These are phyloP conservation scores for Mariannaea sp. DNA, from an alignment of 2,329 filamentous ascomycete genomes.

Conservation along the genomic window DNA sequence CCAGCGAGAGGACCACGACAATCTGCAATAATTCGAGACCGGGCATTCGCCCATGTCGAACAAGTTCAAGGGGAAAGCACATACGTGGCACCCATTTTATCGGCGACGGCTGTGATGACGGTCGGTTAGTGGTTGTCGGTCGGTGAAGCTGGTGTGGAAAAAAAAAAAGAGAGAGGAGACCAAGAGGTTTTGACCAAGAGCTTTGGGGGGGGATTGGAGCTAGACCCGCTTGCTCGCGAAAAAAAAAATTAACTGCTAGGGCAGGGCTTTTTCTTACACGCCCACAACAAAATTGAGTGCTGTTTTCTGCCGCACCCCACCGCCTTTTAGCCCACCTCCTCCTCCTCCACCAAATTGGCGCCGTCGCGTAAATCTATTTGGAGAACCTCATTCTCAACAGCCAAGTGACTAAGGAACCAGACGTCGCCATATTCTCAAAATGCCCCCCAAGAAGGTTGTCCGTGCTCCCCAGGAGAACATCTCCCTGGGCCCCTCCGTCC, in stretches of 20 bases:
- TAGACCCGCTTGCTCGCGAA: slow-evolving; percentile 18
- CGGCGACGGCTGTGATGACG: slow-evolving; percentile 45
- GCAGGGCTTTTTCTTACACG: slow-evolving; percentile 40
- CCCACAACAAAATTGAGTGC: slow-evolving; percentile 31
- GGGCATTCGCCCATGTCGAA: slow-evolving; percentile 46
- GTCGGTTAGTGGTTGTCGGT: slow-evolving; percentile 47
- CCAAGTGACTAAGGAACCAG: slow-evolving; percentile 44
- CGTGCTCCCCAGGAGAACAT: slow-evolving; percentile 94
- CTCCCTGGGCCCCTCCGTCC: slow-evolving; percentile 93
- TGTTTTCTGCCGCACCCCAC: slow-evolving; percentile 47
- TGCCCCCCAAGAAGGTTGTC: slow-evolving; percentile 92
- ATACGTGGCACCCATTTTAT: slow-evolving; percentile 60
- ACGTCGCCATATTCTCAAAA: slow-evolving; percentile 59
- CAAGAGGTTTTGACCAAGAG: slow-evolving; percentile 24
- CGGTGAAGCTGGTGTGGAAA: slow-evolving; percentile 28
- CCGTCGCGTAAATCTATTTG: slow-evolving; percentile 35
- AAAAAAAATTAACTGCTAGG: slow-evolving; percentile 33
- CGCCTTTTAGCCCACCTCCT: slow-evolving; percentile 38
- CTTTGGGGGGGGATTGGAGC: slow-evolving; percentile 22
- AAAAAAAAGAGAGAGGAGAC: slow-evolving; percentile 11
- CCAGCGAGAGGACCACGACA: slow-evolving; percentile 87
- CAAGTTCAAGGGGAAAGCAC: slow-evolving; percentile 48
- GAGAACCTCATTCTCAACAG: slow-evolving; percentile 42
- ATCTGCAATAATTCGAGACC: slow-evolving; percentile 66
- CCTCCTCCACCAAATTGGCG: slow-evolving; percentile 35